These are phyloP conservation scores for Coemansia sp. DNA, from an alignment of 192 early-diverging fungal genomes.

Conservation along the genomic window DNA sequence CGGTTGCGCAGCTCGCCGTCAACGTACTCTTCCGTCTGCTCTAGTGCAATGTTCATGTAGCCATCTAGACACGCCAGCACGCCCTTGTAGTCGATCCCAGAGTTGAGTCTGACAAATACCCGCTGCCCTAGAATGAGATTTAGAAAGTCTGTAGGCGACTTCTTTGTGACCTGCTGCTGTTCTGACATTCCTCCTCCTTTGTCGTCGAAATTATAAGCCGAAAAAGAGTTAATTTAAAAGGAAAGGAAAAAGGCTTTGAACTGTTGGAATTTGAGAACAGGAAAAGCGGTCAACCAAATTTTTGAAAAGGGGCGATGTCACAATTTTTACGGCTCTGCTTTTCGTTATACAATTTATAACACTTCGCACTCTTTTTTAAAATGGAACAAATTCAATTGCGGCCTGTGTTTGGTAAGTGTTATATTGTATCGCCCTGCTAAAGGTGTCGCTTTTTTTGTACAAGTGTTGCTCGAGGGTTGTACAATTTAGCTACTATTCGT, in stretches of 20 bases:
- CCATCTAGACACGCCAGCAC: constrained; percentile 90
- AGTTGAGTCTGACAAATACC: constrained; percentile 92
- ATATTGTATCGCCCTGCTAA: not conserved
- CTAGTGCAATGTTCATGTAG: constrained; percentile 97
- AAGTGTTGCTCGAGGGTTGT: no score
- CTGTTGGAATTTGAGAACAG: no score
- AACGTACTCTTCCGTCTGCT: constrained; percentile 94
- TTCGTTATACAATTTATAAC: no score
- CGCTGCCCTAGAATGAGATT: constrained; percentile 76
- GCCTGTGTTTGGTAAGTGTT: constrained; percentile 30
- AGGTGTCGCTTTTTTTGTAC: no score
- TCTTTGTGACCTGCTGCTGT: constrained; percentile 31
- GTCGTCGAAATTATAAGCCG: not conserved
- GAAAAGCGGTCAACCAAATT: no score
- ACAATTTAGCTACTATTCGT: no score
- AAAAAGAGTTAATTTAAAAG: constrained; percentile 1
- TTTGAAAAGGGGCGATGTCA: no score
- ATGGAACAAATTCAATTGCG: constrained; percentile 40
- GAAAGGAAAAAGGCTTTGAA: not conserved
- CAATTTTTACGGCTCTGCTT: no score
- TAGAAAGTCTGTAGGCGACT: constrained; percentile 87
- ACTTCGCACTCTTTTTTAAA: no score
- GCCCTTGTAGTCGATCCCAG: constrained; percentile 93
- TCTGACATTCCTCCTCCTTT: constrained; percentile 9
- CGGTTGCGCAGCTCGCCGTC: constrained; percentile 89